These are phyloP conservation scores for Podaxis pistillaris DNA, from an alignment of 768 basidiomycete species.

Conservation along the genomic window DNA sequence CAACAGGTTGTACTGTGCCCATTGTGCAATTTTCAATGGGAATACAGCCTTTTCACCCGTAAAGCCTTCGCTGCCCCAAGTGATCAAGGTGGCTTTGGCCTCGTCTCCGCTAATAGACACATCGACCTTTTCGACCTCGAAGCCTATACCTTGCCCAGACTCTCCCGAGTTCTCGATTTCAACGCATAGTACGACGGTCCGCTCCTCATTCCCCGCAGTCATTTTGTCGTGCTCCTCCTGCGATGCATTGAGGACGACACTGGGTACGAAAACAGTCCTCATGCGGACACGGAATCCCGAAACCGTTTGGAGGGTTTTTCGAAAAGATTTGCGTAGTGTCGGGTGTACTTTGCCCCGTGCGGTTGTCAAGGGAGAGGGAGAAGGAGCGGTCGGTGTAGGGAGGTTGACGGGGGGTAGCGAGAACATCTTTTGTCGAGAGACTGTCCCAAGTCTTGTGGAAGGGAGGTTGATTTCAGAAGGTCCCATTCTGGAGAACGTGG, in stretches of 20 bases:
- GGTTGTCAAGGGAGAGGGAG: slow-evolving; percentile 50
- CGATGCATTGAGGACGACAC: slow-evolving; percentile 60
- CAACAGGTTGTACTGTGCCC: slow-evolving; percentile 85
- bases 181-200: slow-evolving; percentile 86
- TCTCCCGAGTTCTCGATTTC: slow-evolving; percentile 86
- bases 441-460: slow-evolving; percentile 66
- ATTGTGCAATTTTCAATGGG: slow-evolving; percentile 66
- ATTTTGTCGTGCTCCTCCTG: slow-evolving; percentile 54
- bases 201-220: slow-evolving; percentile 75
- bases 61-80: slow-evolving; percentile 59
- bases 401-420: slow-evolving; percentile 53
- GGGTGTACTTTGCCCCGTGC: slow-evolving; percentile 47
- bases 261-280: slow-evolving; percentile 92
- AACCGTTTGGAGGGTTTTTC: slow-evolving; percentile 73
- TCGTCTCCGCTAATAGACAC: slow-evolving; percentile 72
- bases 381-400: slow-evolving; percentile 38
- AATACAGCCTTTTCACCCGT: slow-evolving; percentile 48
- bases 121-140: slow-evolving; percentile 73
- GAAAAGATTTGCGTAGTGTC: slow-evolving; percentile 82
- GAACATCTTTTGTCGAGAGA: slow-evolving; percentile 66
- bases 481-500: slow-evolving; percentile 38
- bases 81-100: slow-evolving; percentile 47
- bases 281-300: slow-evolving; percentile 89
- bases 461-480: slow-evolving; percentile 49
- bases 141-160: slow-evolving; percentile 56